Conservation (phyloP, 75 land plant genomes). For the Ceratopteris richardii region DNA sequence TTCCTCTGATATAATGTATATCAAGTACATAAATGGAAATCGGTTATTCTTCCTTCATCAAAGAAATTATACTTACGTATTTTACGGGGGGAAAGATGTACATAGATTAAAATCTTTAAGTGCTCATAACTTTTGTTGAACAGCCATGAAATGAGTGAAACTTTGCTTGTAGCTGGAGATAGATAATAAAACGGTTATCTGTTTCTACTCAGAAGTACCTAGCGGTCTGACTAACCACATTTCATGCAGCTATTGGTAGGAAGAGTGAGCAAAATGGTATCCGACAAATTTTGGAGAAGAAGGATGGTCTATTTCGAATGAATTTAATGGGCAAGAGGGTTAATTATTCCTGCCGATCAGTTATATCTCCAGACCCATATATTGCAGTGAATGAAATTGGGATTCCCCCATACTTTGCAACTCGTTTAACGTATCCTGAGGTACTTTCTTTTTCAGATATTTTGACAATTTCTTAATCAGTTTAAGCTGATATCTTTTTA, state of each 20-base stretch:
- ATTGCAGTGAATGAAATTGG: constrained; percentile 98
- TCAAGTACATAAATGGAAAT: too few relatives aligned
- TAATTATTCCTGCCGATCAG: constrained; percentile 90
- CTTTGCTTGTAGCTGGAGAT: too few relatives aligned
- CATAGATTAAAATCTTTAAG: too few relatives aligned
- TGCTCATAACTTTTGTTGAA: too few relatives aligned
- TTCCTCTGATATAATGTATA: too few relatives aligned
- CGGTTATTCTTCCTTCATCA: too few relatives aligned
- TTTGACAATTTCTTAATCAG: background rate
- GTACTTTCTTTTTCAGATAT: constrained; percentile 17
- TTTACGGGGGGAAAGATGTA: too few relatives aligned
- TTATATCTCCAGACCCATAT: constrained; percentile 96
- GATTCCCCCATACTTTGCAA: constrained; percentile 86
- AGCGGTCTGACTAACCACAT: background rate
- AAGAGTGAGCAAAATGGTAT: constrained; percentile 42
- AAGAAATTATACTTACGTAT: too few relatives aligned
- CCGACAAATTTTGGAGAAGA: constrained; percentile 80
- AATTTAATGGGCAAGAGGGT: constrained; percentile 99
- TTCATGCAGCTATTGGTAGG: background rate
- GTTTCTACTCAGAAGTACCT: too few relatives aligned
- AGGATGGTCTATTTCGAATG: constrained; percentile 83
- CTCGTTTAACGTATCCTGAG: constrained; percentile 89
- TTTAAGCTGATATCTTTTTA: background rate
- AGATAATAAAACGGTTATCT: too few relatives aligned
- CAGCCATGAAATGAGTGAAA: too few relatives aligned